These are phyloP conservation scores for Chalciporus sp. DNA, from an alignment of 1,284 basidiomycete species.

Conservation along the genomic window DNA sequence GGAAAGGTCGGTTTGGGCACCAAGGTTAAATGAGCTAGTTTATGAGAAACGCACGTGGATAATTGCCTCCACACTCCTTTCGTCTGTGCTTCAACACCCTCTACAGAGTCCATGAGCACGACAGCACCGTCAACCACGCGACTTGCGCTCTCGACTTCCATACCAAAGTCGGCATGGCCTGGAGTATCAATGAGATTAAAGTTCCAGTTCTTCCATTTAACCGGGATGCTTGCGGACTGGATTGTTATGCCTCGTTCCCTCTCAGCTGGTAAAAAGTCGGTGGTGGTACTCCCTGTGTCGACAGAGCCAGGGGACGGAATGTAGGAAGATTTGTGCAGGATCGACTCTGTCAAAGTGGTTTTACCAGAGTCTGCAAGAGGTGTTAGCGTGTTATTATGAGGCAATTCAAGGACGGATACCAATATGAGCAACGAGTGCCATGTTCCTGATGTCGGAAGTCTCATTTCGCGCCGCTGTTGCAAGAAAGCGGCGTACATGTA, in stretches of 20 bases:
- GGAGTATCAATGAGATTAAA: constrained; percentile 92
- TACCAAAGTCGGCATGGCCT: constrained; percentile 91
- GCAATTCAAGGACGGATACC: constrained; percentile 44
- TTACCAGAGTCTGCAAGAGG: constrained; percentile 78
- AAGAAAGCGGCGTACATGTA: constrained; percentile 20
- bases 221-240: constrained; percentile 88
- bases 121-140: constrained; percentile 89
- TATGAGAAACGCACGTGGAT: constrained; percentile 60
- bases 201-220: constrained; percentile 83
- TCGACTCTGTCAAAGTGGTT: constrained; percentile 88
- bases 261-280: constrained; percentile 89
- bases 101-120: constrained; percentile 86
- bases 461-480: constrained; percentile 26
- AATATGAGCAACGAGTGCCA: constrained; percentile 84
- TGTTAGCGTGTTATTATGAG: constrained; percentile 12
- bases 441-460: constrained; percentile 59
- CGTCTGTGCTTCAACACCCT: constrained; percentile 90
- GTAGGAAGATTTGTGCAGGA: constrained; percentile 76
- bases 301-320: constrained; percentile 79
- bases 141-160: constrained; percentile 93
- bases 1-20: constrained; percentile 2
- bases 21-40: background rate
- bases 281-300: constrained; percentile 88
- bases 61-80: constrained; percentile 87
- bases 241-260: constrained; percentile 90